phyloP scores from a whole-genome alignment of 768 basidiomycete genomes.

The Tubosaeta sp. region DNA sequence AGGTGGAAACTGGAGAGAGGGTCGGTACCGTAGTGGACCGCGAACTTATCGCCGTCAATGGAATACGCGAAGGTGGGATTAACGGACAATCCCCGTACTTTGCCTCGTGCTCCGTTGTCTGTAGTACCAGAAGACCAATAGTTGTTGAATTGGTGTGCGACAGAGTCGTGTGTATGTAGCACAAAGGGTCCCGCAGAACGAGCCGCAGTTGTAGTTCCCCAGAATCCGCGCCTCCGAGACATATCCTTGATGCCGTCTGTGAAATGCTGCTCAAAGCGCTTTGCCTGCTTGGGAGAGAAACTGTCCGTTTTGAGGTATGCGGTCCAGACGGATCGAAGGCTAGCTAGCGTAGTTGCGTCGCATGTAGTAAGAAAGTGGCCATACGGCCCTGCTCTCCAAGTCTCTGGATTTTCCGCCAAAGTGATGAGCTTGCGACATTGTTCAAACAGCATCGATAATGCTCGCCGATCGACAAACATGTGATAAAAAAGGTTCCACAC shows the following conservation, averaged over 20 bases:
- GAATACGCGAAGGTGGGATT: slow-evolving; percentile 31
- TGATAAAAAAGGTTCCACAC: slow-evolving; percentile 29
- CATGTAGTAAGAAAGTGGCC: slow-evolving; percentile 21
- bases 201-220: slow-evolving; percentile 6
- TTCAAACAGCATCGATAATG: slow-evolving; percentile 15
- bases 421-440: slow-evolving; percentile 27
- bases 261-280: slow-evolving; percentile 10
- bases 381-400: slow-evolving; percentile 26
- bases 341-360: slow-evolving; percentile 15
- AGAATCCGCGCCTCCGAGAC: background rate
- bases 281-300: slow-evolving; percentile 4
- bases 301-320: slow-evolving; percentile 12
- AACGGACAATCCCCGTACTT: background rate
- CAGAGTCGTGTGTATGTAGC: background rate
- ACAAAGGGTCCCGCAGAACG: slow-evolving; percentile 28
- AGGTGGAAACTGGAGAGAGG: slow-evolving; percentile 28
- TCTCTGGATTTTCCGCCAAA: slow-evolving; percentile 11
- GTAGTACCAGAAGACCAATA: slow-evolving; percentile 24
- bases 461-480: slow-evolving; percentile 16
- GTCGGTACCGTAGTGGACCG: slow-evolving; percentile 29
- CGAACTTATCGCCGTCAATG: slow-evolving; percentile 20
- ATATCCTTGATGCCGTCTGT: slow-evolving; percentile 9
- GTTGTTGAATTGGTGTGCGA: slow-evolving; percentile 13
- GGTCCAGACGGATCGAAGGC: slow-evolving; percentile 19
- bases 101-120: background rate